These are phyloP conservation scores for Mortierella sp. DNA, from an alignment of 371 early-diverging fungal genomes.

Conservation along the genomic window DNA sequence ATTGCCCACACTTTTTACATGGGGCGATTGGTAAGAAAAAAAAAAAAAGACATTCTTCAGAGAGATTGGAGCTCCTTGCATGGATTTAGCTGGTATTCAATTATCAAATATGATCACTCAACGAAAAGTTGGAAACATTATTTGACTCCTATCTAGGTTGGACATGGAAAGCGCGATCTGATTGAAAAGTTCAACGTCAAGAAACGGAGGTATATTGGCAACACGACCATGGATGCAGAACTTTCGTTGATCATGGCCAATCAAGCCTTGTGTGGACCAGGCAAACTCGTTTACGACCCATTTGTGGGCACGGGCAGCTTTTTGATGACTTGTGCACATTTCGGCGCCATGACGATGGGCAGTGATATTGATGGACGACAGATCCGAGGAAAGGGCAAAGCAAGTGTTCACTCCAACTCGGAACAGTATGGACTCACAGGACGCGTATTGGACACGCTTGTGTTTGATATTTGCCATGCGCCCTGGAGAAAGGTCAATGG, in stretches of 20 bases:
- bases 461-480: slow-evolving; percentile 90
- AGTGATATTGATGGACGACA: slow-evolving; percentile 98
- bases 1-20: slow-evolving; percentile 72
- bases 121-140: too few species aligned
- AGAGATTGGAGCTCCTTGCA: too few species aligned
- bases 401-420: slow-evolving; percentile 78
- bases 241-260: slow-evolving; percentile 97
- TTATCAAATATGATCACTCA: too few species aligned
- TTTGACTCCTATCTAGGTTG: too few species aligned
- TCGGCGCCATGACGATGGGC: slow-evolving; percentile 92
- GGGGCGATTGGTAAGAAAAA: slow-evolving; percentile 67
- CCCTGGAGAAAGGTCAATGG: slow-evolving; percentile 79
- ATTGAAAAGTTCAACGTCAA: slow-evolving; percentile 88
- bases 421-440: slow-evolving; percentile 82
- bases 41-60: background rate
- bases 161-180: slow-evolving; percentile 76
- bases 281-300: slow-evolving; percentile 93
- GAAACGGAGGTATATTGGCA: slow-evolving; percentile 93
- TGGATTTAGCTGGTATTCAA: too few species aligned
- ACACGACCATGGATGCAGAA: slow-evolving; percentile 98
- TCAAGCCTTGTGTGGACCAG: slow-evolving; percentile 83
- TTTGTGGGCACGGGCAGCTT: slow-evolving; percentile 97
- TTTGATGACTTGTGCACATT: slow-evolving; percentile 90
- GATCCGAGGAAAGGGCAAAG: slow-evolving; percentile 88
- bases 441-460: slow-evolving; percentile 82